Conservation (phyloP, 495 filamentous ascomycete species). For the Penicillium salamii region DNA sequence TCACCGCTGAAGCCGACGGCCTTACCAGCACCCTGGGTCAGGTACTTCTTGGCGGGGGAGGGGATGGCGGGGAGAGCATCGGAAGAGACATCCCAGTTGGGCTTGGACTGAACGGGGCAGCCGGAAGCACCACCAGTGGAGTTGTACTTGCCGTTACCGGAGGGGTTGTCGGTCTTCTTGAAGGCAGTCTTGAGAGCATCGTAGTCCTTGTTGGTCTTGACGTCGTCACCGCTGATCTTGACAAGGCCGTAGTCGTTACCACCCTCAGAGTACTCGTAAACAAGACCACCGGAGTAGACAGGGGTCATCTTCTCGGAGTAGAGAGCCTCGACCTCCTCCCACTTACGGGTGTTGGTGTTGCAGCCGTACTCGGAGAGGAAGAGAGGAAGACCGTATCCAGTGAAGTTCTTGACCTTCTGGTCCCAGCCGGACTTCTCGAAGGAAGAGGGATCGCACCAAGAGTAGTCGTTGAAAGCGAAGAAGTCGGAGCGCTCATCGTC, state of each 20-base stretch:
- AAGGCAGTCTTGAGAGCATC: constrained; percentile 64
- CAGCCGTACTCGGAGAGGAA: constrained; percentile 97
- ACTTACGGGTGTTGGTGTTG: constrained; percentile 74
- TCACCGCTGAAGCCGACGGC: constrained; percentile 68
- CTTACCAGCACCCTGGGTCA: constrained; percentile 69
- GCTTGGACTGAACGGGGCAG: constrained; percentile 63
- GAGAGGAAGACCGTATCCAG: constrained; percentile 84
- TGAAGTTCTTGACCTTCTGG: constrained; percentile 88
- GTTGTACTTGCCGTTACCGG: constrained; percentile 76
- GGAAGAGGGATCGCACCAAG: constrained; percentile 85
- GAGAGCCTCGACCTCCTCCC: constrained; percentile 74
- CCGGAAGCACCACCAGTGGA: constrained; percentile 56
- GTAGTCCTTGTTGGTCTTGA: constrained; percentile 63
- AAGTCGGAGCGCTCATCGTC: constrained; percentile 88
- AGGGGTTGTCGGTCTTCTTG: constrained; percentile 58
- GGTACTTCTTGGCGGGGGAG: constrained; percentile 59
- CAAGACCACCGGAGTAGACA: constrained; percentile 93
- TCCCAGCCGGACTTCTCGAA: constrained; percentile 80
- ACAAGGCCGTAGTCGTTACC: constrained; percentile 75
- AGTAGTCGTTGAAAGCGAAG: constrained; percentile 98
- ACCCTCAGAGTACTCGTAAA: constrained; percentile 92
- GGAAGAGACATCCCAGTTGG: constrained; percentile 69
- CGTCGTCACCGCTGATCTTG: constrained; percentile 55
- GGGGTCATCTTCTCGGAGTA: constrained; percentile 82
- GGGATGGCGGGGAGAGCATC: constrained; percentile 76